Evolutionary conservation across 768 basidiomycete species (phyloP), one percentile per base, ranked within the genome.

Genomic region (Xanthoconium stramineum): DNA sequence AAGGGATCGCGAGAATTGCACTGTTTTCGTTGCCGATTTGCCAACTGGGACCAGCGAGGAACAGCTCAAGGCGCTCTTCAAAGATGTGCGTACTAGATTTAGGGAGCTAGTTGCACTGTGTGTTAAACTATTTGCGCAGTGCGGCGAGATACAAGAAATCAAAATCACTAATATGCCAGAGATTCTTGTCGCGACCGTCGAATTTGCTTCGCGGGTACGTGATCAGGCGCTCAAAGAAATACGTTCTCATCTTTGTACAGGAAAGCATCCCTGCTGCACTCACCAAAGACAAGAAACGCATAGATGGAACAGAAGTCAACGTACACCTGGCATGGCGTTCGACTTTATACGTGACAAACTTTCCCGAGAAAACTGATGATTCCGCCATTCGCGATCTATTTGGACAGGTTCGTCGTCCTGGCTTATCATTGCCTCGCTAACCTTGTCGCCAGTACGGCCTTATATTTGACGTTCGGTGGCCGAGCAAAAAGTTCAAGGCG

Each of bases 381-480:
- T 74, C 75, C 2, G 80, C 74, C 32, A 81, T 98, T 52, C 78
- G 94, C 28, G 75, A 83, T 43, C 69, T 97, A 13, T 97, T 99
- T 68, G 81, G 80, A 50, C 80, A 85, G 76, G 95, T 95, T 56
- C 46, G 80, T 63, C 36, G 39, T 7, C 13, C 3, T 47, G 30
- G 2, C 33, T 40, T 28, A 19, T 35, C 12, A 1, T 43, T 48
- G 10, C 36, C 32, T 43, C 39, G 1, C 49, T 52, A 36, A 60
- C 35, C 28, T 55, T 45, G 64, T 52, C 28, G 12, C 1, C 53
- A 97, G 94, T 94, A 89, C 72, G 97, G 97, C 11, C 82, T 80
- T 6, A 81, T 99, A 52, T 91, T 98, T 57, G 95, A 98, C 60
- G 89, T 94, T 17, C 89, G 97, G 33, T 98, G 96, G 96, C 97